These are phyloP conservation scores for Cutaneotrichosporon dermatis DNA, from an alignment of 1,284 basidiomycete genomes.

Conservation along the genomic window DNA sequence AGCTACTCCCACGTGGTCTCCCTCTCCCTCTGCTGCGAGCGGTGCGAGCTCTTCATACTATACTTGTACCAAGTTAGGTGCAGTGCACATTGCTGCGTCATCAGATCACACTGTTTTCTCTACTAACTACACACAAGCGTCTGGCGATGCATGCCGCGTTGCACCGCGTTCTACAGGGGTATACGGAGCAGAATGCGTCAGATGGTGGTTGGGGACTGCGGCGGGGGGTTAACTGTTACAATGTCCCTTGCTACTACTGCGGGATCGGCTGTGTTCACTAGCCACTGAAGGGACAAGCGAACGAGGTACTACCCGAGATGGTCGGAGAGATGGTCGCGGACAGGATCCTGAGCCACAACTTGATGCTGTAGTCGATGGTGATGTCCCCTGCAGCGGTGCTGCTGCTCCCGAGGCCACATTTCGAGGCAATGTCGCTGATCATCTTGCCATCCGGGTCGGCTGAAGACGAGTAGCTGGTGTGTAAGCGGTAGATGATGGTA, in stretches of 20 bases:
- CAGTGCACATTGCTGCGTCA: too few relatives aligned
- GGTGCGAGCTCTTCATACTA: too few relatives aligned
- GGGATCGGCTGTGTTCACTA: background rate
- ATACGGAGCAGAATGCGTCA: background rate
- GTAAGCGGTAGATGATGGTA: too few relatives aligned
- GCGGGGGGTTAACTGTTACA: background rate
- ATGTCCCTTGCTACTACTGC: background rate
- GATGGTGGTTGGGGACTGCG: background rate
- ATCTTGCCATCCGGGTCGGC: constrained; percentile 3
- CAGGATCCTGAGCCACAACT: constrained; percentile 52
- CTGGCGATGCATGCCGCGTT: background rate
- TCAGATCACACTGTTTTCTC: too few relatives aligned
- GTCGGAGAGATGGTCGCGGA: constrained; percentile 65
- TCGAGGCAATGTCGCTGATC: constrained; percentile 33
- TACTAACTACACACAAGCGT: background rate
- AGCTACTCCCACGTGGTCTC: too few relatives aligned
- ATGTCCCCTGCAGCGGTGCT: constrained; percentile 51
- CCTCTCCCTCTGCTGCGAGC: too few relatives aligned
- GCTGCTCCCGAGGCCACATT: constrained; percentile 57
- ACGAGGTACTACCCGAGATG: constrained; percentile 62
- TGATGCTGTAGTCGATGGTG: constrained; percentile 61
- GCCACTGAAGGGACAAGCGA: constrained; percentile 59
- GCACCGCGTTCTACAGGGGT: background rate
- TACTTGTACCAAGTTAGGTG: too few relatives aligned
- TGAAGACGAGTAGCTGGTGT: constrained; percentile 7